phyloP scores from a whole-genome alignment of 495 filamentous ascomycete genomes.

The Penicillium steckii region DNA sequence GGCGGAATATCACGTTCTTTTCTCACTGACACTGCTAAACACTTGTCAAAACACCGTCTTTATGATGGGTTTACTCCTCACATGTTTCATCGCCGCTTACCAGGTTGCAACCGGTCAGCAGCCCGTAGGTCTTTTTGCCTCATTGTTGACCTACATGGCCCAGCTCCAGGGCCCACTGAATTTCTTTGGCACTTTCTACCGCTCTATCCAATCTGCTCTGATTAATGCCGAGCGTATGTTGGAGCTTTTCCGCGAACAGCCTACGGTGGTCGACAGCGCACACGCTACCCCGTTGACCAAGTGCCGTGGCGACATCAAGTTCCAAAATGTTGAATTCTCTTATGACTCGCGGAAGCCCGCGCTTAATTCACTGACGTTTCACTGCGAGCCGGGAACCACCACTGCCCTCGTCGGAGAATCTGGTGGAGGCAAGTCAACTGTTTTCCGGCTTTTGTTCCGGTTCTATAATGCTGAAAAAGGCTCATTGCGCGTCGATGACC shows the following conservation, averaged over 20 bases:
- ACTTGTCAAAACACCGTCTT: conserved; percentile 92
- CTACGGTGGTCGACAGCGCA: conserved; percentile 77
- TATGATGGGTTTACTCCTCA: conserved; percentile 80
- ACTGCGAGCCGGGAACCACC: conserved; percentile 82
- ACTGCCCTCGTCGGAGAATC: conserved; percentile 96
- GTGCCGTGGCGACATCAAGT: conserved; percentile 80
- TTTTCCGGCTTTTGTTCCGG: conserved; percentile 93
- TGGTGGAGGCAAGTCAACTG: conserved; percentile 93
- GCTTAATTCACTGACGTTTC: conserved; percentile 76
- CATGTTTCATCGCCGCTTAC: conserved; percentile 83
- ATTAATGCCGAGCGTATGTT: conserved; percentile 95
- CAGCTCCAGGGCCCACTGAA: conserved; percentile 92
- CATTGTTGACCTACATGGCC: conserved; percentile 82
- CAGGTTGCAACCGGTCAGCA: conserved; percentile 75
- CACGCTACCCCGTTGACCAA: conserved; percentile 50
- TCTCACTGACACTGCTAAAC: conserved; percentile 90
- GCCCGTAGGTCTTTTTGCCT: conserved; percentile 75
- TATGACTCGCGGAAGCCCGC: conserved; percentile 90
- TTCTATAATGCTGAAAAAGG: conserved; percentile 85
- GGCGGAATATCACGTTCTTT: conserved; percentile 83
- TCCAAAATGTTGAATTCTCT: conserved; percentile 83
- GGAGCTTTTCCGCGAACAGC: conserved; percentile 92
- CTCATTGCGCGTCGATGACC: conserved; percentile 77
- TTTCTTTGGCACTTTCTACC: conserved; percentile 97
- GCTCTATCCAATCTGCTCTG: conserved; percentile 92